Base-by-base conservation (phyloP, 2,329 filamentous ascomycete genomes). In the Phyllosticta citribraziliensis region DNA sequence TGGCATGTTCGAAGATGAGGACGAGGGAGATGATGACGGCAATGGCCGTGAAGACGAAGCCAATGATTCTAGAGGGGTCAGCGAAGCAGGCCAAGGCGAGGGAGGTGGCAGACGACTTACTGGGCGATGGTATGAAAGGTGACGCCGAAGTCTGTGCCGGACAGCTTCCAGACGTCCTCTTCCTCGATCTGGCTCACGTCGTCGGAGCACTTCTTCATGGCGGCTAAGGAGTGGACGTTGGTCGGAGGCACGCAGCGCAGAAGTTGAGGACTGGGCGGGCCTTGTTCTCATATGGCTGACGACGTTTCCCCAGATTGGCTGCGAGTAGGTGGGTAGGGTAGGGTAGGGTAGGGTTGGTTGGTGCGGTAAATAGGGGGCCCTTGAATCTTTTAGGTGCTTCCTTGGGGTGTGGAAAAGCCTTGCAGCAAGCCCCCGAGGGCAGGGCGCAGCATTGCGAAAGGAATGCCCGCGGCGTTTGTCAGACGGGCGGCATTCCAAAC, bases 1-100 rank as follows among this genome's bases (percentile, higher is more conserved):
- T 81, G 2, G 82, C 81, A 74, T 86, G 84, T 63, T 76, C 74
- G 66, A 80, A 73, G 61, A 86, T 82, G 57, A 85, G 73, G 65
- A 76, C 79, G 47, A 81, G 75, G 22, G 82, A 80, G 47, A 84
- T 71, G 12, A 74, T 61, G 35, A 80, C 72, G 3, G 82, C 78
- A 52, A 84, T 71, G 35, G 80, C 65, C 47, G 78, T 79, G 68
- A 84, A 84, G 19, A 76, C 74, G 14, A 78, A 80, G 50, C 76
- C 79, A 52, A 85, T 70, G 57, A 81, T 57, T 51, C 60, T 61
- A 51, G 22, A 35, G 58, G 22, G 20, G 52, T 55, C 24, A 55
- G 52, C 52, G 11, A 50, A 5, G 52, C 24, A 40, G 33, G 40
- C 58, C 17, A 17, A 14, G 59, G 27, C 2, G 30, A 30, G 55